These are phyloP conservation scores for Chrysoporthe austroafricana DNA, from an alignment of 2,329 filamentous ascomycete genomes.

Conservation along the genomic window DNA sequence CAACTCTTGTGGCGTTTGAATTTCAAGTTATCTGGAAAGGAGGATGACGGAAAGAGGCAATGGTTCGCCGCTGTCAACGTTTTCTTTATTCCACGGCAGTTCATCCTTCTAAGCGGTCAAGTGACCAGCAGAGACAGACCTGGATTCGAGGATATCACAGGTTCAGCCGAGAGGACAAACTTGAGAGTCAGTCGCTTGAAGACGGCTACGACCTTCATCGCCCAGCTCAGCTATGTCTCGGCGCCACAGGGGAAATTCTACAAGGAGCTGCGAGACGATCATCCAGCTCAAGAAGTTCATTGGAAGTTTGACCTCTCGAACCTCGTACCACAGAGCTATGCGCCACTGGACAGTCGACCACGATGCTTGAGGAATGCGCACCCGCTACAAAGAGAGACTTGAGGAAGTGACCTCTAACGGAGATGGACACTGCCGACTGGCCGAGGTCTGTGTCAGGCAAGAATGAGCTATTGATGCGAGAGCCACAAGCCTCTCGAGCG, in stretches of 20 bases:
- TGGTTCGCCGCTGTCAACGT: background rate
- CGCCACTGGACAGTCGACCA: background rate
- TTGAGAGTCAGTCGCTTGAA: background rate
- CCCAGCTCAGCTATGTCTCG: slow-evolving; percentile 15
- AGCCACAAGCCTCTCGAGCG: background rate
- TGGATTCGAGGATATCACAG: background rate
- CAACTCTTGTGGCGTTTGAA: background rate
- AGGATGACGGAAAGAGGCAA: background rate
- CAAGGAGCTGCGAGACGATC: background rate
- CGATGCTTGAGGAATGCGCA: background rate
- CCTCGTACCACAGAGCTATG: background rate
- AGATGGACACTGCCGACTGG: background rate
- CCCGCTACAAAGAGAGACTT: background rate
- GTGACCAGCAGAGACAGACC: slow-evolving; percentile 3
- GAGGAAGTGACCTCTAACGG: background rate
- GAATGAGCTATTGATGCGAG: background rate
- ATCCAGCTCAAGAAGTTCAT: background rate
- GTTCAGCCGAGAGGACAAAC: background rate
- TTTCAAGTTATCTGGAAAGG: background rate
- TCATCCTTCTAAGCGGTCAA: slow-evolving; percentile 11
- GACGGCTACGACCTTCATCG: background rate
- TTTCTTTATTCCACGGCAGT: background rate
- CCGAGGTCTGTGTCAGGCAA: background rate
- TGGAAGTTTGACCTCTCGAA: background rate
- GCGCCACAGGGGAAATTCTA: slow-evolving; percentile 8